These are phyloP conservation scores for Prillingera fragicola DNA, from an alignment of 1,284 basidiomycete species.

Conservation along the genomic window DNA sequence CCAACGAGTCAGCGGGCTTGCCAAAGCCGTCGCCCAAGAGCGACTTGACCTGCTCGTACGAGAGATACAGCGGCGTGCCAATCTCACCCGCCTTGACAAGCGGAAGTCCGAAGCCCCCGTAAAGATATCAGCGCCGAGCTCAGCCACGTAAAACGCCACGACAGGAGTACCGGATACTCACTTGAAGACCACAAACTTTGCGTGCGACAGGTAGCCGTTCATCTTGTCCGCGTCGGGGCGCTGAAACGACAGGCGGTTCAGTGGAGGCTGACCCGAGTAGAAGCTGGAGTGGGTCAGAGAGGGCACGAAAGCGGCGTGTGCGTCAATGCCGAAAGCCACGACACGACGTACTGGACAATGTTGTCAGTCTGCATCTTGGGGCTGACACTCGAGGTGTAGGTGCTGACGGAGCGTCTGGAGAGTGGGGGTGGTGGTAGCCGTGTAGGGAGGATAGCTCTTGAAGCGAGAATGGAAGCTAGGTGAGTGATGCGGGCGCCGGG, in stretches of 20 bases:
- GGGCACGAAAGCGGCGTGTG: too few species aligned
- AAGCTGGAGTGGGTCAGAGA: conserved; percentile 57
- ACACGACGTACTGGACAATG: conserved; percentile 42
- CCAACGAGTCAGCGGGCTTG: conserved; percentile 9
- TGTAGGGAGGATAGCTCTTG: too few species aligned
- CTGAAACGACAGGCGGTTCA: conserved; percentile 82
- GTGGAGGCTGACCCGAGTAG: conserved; percentile 65
- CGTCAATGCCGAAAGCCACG: too few species aligned
- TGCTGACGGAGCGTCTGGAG: too few species aligned
- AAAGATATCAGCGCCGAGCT: too few species aligned
- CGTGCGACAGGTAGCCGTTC: conserved; percentile 60
- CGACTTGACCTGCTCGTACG: conserved; percentile 61
- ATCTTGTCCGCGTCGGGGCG: conserved; percentile 66
- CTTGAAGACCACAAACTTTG: conserved; percentile 71
- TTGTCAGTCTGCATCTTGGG: too few species aligned
- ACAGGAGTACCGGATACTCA: conserved; percentile 16
- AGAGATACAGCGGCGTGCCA: conserved; percentile 53
- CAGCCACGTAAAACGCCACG: too few species aligned
- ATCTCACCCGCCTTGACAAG: conserved; percentile 47
- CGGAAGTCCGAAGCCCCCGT: too few species aligned
- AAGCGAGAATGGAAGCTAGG: too few species aligned
- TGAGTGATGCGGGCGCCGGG: too few species aligned
- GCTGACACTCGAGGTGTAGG: too few species aligned
- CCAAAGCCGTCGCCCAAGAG: conserved; percentile 51
- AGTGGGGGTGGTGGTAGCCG: too few species aligned